Evolutionary conservation across 352 stramenopile genomes (phyloP).

Genomic region (Plasmopara muralis): DNA sequence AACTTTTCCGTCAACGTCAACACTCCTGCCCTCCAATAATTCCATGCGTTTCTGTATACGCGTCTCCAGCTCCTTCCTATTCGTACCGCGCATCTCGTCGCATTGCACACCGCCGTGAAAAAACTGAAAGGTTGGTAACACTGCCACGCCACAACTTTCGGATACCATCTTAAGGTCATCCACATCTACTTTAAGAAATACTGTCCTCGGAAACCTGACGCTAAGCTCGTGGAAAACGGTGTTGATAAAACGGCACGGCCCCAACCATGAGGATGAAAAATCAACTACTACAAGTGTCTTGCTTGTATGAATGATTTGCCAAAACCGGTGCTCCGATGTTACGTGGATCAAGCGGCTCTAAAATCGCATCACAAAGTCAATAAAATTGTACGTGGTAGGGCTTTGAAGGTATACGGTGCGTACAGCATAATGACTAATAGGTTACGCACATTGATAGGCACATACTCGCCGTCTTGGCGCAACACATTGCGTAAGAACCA

Average conservation of each 20-base stretch:
- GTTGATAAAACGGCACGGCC: slow-evolving; percentile 39
- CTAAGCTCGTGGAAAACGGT: slow-evolving; percentile 80
- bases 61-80: slow-evolving; percentile 51
- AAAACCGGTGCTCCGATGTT: slow-evolving; percentile 60
- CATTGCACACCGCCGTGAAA: slow-evolving; percentile 86
- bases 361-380: background rate
- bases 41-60: slow-evolving; percentile 49
- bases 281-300: slow-evolving; percentile 74
- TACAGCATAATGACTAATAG: background rate
- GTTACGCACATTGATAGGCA: slow-evolving; percentile 36
- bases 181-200: slow-evolving; percentile 88
- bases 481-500: slow-evolving; percentile 64
- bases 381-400: background rate
- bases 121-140: slow-evolving; percentile 95
- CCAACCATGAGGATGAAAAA: slow-evolving; percentile 86
- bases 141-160: slow-evolving; percentile 59
- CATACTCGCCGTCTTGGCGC: slow-evolving; percentile 38
- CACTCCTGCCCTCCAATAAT: slow-evolving; percentile 33
- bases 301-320: slow-evolving; percentile 49
- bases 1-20: background rate
- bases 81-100: slow-evolving; percentile 82
- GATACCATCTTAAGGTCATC: slow-evolving; percentile 58
- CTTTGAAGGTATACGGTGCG: background rate
- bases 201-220: slow-evolving; percentile 68
- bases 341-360: slow-evolving; percentile 70